Conservation (phyloP, 2,329 filamentous ascomycete genomes). For the Arachnomyces sp. region DNA sequence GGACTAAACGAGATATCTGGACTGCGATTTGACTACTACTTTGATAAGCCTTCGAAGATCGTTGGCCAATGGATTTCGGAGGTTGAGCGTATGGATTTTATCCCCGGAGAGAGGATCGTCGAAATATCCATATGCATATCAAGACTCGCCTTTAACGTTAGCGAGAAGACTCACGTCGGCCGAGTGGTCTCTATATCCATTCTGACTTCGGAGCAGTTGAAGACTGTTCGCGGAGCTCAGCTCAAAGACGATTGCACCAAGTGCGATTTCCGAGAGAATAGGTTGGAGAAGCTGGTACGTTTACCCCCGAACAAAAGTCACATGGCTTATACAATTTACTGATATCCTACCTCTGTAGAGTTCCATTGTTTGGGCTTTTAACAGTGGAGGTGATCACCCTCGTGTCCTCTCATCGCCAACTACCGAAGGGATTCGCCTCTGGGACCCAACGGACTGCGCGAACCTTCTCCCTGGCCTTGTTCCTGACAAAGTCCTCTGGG, state of each 20-base stretch:
- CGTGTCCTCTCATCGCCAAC: constrained; percentile 2
- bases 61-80: constrained; percentile 5
- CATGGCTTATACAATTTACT: background rate
- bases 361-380: constrained; percentile 5
- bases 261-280: constrained; percentile 4
- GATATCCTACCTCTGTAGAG: background rate
- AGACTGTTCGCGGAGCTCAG: background rate
- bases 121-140: constrained; percentile 3
- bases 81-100: constrained; percentile 1
- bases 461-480: background rate
- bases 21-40: constrained; percentile 1
- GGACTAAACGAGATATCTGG: background rate
- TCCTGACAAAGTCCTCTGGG: constrained; percentile 5
- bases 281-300: constrained; percentile 4
- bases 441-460: background rate
- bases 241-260: background rate
- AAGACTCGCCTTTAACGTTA: background rate
- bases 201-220: constrained; percentile 2
- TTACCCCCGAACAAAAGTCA: too few relatives aligned
- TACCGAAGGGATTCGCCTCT: background rate
- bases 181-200: constrained; percentile 3
- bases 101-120: constrained; percentile 1
- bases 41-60: background rate
- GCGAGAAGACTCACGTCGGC: constrained; percentile 1
- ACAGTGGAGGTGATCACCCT: constrained; percentile 1